Evolutionary conservation across 192 early-diverging fungal species (phyloP), one percentile per base, ranked within the genome.

Genomic region (Backusella australiensis): DNA sequence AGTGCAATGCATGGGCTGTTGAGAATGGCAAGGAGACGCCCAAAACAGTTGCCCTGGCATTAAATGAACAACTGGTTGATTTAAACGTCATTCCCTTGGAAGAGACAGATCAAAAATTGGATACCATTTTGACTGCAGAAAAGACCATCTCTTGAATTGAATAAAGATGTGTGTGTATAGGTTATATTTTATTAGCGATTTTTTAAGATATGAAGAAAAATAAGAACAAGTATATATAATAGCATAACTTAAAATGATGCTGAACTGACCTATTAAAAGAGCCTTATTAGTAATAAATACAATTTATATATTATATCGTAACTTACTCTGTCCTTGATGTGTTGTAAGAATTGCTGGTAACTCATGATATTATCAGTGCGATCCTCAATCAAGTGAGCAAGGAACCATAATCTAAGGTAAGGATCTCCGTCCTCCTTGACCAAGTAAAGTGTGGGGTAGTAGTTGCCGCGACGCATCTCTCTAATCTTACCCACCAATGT

Each of bases 341-440:
- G 87, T 56, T 82, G 85, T 11, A 95, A 85, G 81, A 91, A 93
- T 83, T 95, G 94, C 75, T 88, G 86, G 80, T 93, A 94, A 75
- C 92, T 93, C 84, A 90, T 89, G 0, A 90, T 87, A 65, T 86
- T 88, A 46, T 96, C 92, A 35, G 91, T 93, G 69, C 95, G 90
- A 81, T 99, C 97, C 79, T 98, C 96, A n/a, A 97, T 87, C 78
- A 99, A 82, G 75, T 95, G 94, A 68, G 91, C 90, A 76, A 94
- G 75, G 86, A 98, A 95, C 93, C 89, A 88, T 85, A 93, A 85
- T 6, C 97, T 89, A 74, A 97, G 71, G 6, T 84, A 86, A 26
- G 92, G 90, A 74, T 97, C 96, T 17, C 93, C 94, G 77, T 99
- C 96, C 80, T 99, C 96, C 85, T 96, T 95, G 67, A 96, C 90